phyloP scores from a whole-genome alignment of 2,329 filamentous ascomycete genomes.

The Xylaria sp. region DNA sequence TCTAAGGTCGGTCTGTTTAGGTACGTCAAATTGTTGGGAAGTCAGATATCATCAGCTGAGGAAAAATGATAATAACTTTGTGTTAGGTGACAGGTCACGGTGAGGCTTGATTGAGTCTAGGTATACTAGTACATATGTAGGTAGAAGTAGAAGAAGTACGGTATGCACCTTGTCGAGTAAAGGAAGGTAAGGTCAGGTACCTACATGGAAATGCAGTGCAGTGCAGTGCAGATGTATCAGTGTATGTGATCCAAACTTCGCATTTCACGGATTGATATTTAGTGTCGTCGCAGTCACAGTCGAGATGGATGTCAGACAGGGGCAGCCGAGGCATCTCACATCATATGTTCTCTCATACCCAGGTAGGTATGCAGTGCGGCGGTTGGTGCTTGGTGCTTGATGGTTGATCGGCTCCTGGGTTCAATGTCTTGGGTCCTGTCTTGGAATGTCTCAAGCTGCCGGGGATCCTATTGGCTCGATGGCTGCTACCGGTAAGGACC shows the following conservation, averaged over 20 bases:
- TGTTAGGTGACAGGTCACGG: slow-evolving; percentile 20
- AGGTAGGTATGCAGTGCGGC: too few relatives aligned
- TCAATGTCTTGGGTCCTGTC: slow-evolving; percentile 14
- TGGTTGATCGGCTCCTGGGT: slow-evolving; percentile 29
- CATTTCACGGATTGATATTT: not conserved
- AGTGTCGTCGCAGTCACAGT: not conserved
- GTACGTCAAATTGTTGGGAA: slow-evolving; percentile 13
- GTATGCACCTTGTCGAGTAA: not conserved
- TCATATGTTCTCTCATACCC: too few relatives aligned
- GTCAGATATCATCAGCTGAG: slow-evolving; percentile 19
- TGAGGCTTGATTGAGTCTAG: not conserved
- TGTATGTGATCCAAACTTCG: not conserved
- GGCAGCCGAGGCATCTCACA: too few relatives aligned
- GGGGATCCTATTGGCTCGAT: slow-evolving; percentile 22
- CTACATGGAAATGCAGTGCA: not conserved
- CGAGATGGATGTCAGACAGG: too few relatives aligned
- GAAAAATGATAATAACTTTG: not conserved
- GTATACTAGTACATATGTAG: not conserved
- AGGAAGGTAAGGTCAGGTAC: not conserved
- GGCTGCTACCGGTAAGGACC: slow-evolving; percentile 11
- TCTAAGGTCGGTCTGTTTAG: not conserved
- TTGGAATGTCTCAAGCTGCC: not conserved
- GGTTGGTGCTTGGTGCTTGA: not conserved
- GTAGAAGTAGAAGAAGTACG: too few relatives aligned
- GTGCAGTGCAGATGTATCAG: too few relatives aligned